Percentiles rank a stretch among this genome's conserved stretches.
Conservation (phyloP, 2,329 filamentous ascomycete genomes). For the Ascomycota sp. region DNA sequence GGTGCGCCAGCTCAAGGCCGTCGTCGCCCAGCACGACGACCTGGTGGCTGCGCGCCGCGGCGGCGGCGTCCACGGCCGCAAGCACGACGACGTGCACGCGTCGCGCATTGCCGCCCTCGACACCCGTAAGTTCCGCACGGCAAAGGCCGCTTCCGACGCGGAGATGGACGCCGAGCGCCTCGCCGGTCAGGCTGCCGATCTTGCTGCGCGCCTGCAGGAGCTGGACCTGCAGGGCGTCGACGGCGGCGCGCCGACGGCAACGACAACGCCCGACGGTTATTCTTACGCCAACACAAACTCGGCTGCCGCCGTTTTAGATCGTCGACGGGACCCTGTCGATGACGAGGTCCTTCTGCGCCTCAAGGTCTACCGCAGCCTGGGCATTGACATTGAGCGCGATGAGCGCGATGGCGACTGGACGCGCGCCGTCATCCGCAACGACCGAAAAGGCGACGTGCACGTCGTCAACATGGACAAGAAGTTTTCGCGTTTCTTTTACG, state of each 20-base stretch:
- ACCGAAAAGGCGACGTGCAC: conserved; percentile 75
- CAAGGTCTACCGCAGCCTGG: conserved; percentile 77
- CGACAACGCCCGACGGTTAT: no score
- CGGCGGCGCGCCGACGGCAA: no score
- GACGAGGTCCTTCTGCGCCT: conserved; percentile 55
- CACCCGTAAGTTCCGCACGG: conserved; percentile 81
- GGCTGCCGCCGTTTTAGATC: no score
- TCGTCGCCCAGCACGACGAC: conserved; percentile 58
- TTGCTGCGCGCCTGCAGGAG: conserved; percentile 57
- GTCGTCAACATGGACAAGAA: conserved; percentile 88
- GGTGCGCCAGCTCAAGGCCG: conserved; percentile 52
- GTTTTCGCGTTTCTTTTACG: conserved; percentile 79
- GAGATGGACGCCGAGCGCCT: conserved; percentile 94
- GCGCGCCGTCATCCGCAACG: conserved; percentile 70
- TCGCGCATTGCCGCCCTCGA: conserved; percentile 71
- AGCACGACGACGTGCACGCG: no score
- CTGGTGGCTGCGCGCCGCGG: conserved; percentile 56
- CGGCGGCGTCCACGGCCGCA: no score
- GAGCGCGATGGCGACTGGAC: conserved; percentile 59
- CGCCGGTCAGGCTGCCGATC: conserved; percentile 52
- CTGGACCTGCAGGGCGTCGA: conserved; percentile 77
- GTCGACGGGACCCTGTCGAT: conserved; percentile 28
- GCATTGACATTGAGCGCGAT: conserved; percentile 69
- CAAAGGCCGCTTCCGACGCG: conserved; percentile 74
- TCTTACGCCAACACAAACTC: no score